A percentile compares a stretch with the other conserved stretches of the same genome.
Evolutionary conservation across 768 basidiomycete genomes (phyloP).

Genomic region (Phanerochaete carnosa): DNA sequence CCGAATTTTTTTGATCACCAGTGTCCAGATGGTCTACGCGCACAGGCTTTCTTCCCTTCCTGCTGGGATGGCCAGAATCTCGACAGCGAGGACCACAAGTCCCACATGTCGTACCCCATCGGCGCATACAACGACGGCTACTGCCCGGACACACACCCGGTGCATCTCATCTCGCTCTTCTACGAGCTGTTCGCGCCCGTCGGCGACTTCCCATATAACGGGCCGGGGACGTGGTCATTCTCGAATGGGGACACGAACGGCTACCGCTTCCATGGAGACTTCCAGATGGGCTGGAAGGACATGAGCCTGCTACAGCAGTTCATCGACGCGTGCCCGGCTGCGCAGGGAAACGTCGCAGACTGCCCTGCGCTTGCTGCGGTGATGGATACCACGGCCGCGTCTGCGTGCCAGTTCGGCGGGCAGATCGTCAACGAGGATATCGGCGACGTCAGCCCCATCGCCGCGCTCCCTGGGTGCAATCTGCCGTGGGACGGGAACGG

Average conservation of each 20-base stretch:
- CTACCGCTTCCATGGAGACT: slow-evolving; percentile 16
- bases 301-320: slow-evolving; percentile 9
- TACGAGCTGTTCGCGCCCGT: slow-evolving; percentile 13
- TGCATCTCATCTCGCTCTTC: slow-evolving; percentile 16
- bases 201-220: slow-evolving; percentile 14
- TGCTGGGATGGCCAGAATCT: slow-evolving; percentile 37
- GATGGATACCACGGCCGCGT: slow-evolving; percentile 12
- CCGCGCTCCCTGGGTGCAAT: slow-evolving; percentile 16
- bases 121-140: slow-evolving; percentile 14
- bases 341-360: slow-evolving; percentile 15
- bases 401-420: slow-evolving; percentile 12
- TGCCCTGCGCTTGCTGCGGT: slow-evolving; percentile 16
- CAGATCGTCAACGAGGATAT: slow-evolving; percentile 16
- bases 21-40: slow-evolving; percentile 26
- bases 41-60: slow-evolving; percentile 25
- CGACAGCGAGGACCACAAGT: slow-evolving; percentile 32
- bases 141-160: slow-evolving; percentile 15
- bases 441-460: slow-evolving; percentile 7
- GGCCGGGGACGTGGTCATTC: slow-evolving; percentile 13
- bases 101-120: slow-evolving; percentile 31
- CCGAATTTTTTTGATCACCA: slow-evolving; percentile 16
- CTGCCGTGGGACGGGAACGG: slow-evolving; percentile 14
- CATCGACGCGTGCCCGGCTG: slow-evolving; percentile 16
- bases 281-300: slow-evolving; percentile 14
- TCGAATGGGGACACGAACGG: slow-evolving; percentile 14